Evolutionary conservation across 345 rosid genomes (phyloP), one percentile per base, ranked within the genome.

Genomic region (Eucalyptus victrix): DNA sequence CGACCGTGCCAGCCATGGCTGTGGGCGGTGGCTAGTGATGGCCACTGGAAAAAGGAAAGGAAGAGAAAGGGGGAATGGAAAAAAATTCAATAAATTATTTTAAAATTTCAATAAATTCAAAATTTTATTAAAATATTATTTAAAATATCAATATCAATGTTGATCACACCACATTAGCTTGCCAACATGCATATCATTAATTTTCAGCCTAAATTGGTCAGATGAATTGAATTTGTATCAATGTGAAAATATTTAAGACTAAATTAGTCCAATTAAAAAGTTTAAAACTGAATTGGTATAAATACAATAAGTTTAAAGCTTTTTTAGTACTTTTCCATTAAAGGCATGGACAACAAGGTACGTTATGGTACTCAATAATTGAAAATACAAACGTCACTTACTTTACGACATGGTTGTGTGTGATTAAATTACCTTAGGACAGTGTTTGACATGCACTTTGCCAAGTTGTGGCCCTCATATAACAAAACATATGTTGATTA

Each of bases 121-220:
- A 50, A 16, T 6, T 16, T 16, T 50, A 50, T 50, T 50, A 50
- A 16, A 50, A 50, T 6, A 17, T 50, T 50, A 50, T 17, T 2
- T 2, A 50, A 50, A 50, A 50, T 50, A 18, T 17, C 54, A 2
- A 50, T 50, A 0, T 6, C 1, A 50, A 2, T 1, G 54, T 6
- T 2, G 7, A 1, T 50, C 21, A 17, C 3, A 17, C 54, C 54
- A 16, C 0, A 7, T 50, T 0, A 6, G 0, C 1, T 3, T 0
- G 4, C 0, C 1, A 2, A 1, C 3, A 0, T 0, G 3, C 7
- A 17, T 3, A 50, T 50, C 4, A 1, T 0, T 50, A 50, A 50
- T 50, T 50, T 50, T 50, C 1, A 6, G 54, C 21, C 8, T 50
- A 50, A 50, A 50, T 50, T 50, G 53, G 3, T 3, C 3, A 50